Evolutionary conservation across 306 rosid genomes (phyloP), one percentile per base, ranked within the genome.

Genomic region (Cicer judaicum): DNA sequence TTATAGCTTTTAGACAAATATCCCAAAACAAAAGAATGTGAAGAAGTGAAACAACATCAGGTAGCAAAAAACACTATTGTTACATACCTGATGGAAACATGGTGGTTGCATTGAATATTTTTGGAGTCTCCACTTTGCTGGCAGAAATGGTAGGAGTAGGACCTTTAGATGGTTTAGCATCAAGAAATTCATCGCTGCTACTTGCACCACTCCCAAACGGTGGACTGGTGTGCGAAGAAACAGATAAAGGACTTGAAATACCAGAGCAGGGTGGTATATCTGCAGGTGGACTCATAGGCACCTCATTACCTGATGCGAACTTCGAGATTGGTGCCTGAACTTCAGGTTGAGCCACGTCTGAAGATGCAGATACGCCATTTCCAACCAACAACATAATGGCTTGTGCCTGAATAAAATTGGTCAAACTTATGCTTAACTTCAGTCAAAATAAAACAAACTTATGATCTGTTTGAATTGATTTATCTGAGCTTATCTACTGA

Each of bases 321-420:
- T 87, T 87, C 14, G 72, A 78, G 72, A 75, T 62, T 14, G 83
- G 85, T 36, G 65, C 74, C 73, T 78, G 85, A 80, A 73, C 82
- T 52, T 86, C 83, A 9, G 80, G 81, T 40, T 82, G 85, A 46
- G 85, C 54, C 34, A 54, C 49, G 62, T 80, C 81, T 21, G 87
- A 71, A 59, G 84, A 68, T 34, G 76, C 18, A 39, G 88, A 65
- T 41, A 80, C 18, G 21, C 81, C 85, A 78, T 73, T 84, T 55
- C 85, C 87, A 75, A 97, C 95, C 80, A 90, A 70, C 76, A 87
- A 62, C 95, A 93, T 90, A 64, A 93, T 87, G 14, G 95, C 93
- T 78, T 89, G 89, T 59, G 87, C 95, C 98, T 93, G 91, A 64
- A 81, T 74, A 83, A 57, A 71, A 38, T 73, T 39, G 55, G 40